phyloP scores from a whole-genome alignment of 306 rosid species.

The Malus sylvestris region DNA sequence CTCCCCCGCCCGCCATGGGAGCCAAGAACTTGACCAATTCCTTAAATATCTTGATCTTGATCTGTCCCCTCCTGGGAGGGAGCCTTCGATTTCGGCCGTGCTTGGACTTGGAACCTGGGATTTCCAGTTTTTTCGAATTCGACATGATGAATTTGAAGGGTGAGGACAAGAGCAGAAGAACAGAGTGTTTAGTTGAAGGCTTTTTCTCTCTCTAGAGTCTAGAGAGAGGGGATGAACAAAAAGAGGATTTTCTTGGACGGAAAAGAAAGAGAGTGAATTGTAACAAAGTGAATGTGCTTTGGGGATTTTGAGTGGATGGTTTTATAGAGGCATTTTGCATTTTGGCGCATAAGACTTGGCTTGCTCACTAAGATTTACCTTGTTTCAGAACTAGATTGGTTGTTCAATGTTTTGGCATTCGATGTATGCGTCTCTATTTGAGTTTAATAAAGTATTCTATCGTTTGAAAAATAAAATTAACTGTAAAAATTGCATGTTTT shows the following conservation, averaged over 20 bases:
- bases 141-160: not conserved
- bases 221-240: not conserved
- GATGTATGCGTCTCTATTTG: no score
- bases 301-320: no score
- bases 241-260: not conserved
- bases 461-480: no score
- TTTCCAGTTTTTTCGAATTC: slow-evolving; percentile 7
- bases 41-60: slow-evolving; percentile 27
- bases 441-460: no score
- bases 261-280: not conserved
- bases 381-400: no score
- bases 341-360: no score
- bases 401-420: no score
- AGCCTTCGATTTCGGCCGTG: not conserved
- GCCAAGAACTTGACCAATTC: not conserved
- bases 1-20: not conserved
- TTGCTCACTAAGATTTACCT: no score
- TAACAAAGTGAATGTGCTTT: not conserved
- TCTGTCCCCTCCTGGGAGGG: slow-evolving; percentile 24
- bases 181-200: not conserved
- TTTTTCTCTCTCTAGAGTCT: no score
- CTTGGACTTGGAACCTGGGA: not conserved
- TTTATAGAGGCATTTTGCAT: no score
- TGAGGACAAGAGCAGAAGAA: not conserved
- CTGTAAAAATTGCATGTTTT: no score